Evolutionary conservation across 2,329 filamentous ascomycete genomes (phyloP).

Genomic region (Fusarium duplospermum): DNA sequence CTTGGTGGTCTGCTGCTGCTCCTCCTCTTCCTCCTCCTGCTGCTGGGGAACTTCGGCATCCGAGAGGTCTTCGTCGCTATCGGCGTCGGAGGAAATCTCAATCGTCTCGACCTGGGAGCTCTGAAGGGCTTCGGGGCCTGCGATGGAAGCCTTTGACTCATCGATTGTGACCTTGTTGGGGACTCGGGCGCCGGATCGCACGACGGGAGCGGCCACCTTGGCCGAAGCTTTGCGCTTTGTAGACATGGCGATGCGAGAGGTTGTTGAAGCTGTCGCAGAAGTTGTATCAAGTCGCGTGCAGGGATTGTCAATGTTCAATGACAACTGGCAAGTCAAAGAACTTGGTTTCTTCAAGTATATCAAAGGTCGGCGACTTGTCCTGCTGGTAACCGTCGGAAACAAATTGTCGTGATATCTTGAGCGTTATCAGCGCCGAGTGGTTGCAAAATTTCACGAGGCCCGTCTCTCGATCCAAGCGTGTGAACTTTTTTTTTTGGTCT

Average conservation of each 20-base stretch:
- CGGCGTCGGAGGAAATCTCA: constrained; percentile 68
- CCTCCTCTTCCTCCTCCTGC: constrained; percentile 22
- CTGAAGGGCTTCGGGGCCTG: constrained; percentile 54
- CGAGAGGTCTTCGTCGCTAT: constrained; percentile 59
- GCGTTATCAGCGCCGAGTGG: constrained; percentile 37
- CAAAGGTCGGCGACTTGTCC: background rate
- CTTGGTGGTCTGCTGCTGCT: constrained; percentile 34
- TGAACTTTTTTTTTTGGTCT: constrained; percentile 52
- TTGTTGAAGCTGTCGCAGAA: constrained; percentile 16
- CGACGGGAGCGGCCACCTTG: constrained; percentile 66
- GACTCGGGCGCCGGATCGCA: constrained; percentile 65
- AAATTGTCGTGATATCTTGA: constrained; percentile 24
- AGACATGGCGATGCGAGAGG: constrained; percentile 58
- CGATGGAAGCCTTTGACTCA: constrained; percentile 68
- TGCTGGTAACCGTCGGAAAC: background rate
- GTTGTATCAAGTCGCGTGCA: constrained; percentile 32
- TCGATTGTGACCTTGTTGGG: constrained; percentile 64
- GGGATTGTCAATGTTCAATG: constrained; percentile 7
- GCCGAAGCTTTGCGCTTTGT: constrained; percentile 70
- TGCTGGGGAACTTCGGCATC: constrained; percentile 56
- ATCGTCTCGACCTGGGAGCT: constrained; percentile 58
- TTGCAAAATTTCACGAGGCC: constrained; percentile 51
- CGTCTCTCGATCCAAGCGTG: constrained; percentile 39
- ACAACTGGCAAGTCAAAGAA: constrained; percentile 6
- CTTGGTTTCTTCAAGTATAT: background rate